These are phyloP conservation scores for Plasmodium ovale DNA, from an alignment of 169 alveolate species.

Conservation along the genomic window DNA sequence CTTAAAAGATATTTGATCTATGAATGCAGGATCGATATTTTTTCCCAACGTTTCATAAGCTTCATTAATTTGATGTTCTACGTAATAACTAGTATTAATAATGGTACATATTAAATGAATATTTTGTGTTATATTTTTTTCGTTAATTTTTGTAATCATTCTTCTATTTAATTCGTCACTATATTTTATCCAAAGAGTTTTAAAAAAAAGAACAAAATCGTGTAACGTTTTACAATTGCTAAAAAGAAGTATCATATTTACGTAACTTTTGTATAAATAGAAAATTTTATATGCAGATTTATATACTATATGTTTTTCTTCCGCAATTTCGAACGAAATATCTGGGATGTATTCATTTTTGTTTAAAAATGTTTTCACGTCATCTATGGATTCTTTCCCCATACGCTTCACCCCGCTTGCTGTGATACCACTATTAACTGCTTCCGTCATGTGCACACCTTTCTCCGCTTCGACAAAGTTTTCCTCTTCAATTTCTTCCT, in stretches of 20 bases:
- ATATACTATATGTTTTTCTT: conserved; percentile 34
- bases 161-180: conserved; percentile 57
- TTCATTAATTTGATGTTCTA: conserved; percentile 38
- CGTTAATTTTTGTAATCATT: conserved; percentile 12
- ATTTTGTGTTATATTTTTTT: conserved; percentile 19
- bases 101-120: conserved; percentile 26
- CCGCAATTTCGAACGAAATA: neutral
- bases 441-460: neutral
- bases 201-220: conserved; percentile 69
- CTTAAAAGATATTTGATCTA: conserved; percentile 33
- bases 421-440: neutral
- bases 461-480: no score
- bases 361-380: conserved; percentile 17
- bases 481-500: conserved; percentile 44
- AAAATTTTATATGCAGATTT: conserved; percentile 70
- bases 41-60: conserved; percentile 45
- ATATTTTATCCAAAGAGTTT: conserved; percentile 49
- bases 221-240: conserved; percentile 62
- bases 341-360: conserved; percentile 7
- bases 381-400: neutral
- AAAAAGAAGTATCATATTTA: conserved; percentile 51
- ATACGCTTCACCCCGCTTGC: neutral
- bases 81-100: conserved; percentile 63
- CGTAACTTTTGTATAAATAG: conserved; percentile 62
- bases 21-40: conserved; percentile 25